Conservation (phyloP, 129 eudicot genomes). For the Arctium lappa region DNA sequence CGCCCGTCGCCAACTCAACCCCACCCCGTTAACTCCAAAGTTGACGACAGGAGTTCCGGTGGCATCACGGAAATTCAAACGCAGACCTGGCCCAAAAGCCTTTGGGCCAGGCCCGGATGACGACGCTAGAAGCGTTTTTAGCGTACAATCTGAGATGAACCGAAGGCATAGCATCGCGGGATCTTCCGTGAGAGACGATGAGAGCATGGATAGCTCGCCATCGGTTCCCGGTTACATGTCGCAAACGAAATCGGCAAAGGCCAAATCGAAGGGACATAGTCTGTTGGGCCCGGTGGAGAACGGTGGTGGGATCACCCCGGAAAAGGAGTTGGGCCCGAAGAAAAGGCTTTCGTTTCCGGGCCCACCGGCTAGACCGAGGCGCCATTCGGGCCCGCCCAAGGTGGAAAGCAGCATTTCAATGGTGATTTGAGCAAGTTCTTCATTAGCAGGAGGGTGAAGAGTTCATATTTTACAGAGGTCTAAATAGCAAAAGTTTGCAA, state of each 20-base stretch:
- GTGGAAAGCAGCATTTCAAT: constrained; percentile 22
- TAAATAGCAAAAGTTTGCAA: constrained; percentile 17
- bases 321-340: constrained; percentile 35
- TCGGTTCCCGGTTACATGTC: constrained; percentile 87
- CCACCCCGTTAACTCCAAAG: constrained; percentile 43
- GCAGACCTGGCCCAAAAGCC: constrained; percentile 42
- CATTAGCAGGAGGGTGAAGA: constrained; percentile 2
- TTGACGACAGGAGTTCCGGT: constrained; percentile 18
- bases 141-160: constrained; percentile 62
- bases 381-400: constrained; percentile 46
- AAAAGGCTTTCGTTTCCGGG: constrained; percentile 29
- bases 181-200: constrained; percentile 70
- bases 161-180: constrained; percentile 87
- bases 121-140: constrained; percentile 54
- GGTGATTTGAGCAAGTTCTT: constrained; percentile 23
- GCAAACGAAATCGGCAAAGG: constrained; percentile 74
- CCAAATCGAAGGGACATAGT: constrained; percentile 49
- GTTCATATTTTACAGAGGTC: constrained; percentile 15
- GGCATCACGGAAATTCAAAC: constrained; percentile 48
- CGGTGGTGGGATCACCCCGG: constrained; percentile 34
- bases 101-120: constrained; percentile 46
- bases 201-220: constrained; percentile 76
- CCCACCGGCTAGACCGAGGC: constrained; percentile 30
- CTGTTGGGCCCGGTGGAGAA: constrained; percentile 47
- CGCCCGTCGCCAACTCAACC: constrained; percentile 63